phyloP scores from a whole-genome alignment of 2,329 filamentous ascomycete species.

The Cordyceps farinosa region DNA sequence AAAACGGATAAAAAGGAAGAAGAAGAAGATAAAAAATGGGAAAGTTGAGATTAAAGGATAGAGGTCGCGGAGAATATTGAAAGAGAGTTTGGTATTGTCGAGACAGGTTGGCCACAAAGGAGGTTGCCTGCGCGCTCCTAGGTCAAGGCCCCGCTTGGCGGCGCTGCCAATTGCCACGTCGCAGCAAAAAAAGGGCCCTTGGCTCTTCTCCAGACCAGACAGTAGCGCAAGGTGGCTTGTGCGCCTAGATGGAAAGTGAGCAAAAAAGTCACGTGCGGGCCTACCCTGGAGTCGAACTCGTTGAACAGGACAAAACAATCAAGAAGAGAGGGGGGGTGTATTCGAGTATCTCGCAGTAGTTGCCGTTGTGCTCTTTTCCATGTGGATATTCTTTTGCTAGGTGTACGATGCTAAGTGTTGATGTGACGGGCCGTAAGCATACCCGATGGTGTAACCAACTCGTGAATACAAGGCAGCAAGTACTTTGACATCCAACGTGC shows the following conservation, averaged over 20 bases:
- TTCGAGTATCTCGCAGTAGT: too few species aligned
- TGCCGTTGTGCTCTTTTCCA: too few species aligned
- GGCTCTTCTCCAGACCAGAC: neutral
- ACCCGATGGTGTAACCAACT: too few species aligned
- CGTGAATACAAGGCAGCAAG: too few species aligned
- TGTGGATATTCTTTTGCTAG: too few species aligned
- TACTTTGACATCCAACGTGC: too few species aligned
- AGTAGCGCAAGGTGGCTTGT: neutral
- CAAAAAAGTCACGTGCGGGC: neutral
- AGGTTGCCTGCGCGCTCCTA: neutral
- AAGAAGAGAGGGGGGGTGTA: too few species aligned
- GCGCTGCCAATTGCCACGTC: neutral
- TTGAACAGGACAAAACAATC: too few species aligned
- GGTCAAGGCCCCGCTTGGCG: neutral
- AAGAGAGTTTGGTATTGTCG: neutral
- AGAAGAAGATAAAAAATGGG: too few species aligned
- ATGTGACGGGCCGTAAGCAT: too few species aligned
- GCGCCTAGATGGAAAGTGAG: neutral
- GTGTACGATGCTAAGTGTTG: too few species aligned
- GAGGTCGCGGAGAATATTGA: neutral
- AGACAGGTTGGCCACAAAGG: constrained; percentile 18
- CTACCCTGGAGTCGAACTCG: neutral
- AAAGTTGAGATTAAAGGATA: neutral
- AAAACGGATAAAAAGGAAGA: neutral
- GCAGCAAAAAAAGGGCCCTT: constrained; percentile 1